Base-by-base conservation (phyloP, 148 eudicot genomes). In the Simmondsia chinensis region DNA sequence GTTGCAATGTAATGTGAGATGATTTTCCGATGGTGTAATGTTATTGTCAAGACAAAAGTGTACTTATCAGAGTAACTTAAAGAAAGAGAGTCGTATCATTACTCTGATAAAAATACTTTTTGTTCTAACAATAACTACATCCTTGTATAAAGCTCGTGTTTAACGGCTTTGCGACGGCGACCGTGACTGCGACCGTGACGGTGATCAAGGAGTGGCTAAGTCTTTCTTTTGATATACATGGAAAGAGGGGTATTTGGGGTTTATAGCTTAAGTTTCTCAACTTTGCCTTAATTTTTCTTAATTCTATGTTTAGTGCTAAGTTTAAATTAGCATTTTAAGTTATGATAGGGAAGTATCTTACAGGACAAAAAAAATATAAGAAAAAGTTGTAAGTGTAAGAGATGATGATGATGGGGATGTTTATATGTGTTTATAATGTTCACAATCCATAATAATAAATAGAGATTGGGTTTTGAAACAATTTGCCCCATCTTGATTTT, bases 1-100 rank as follows among this genome's bases (percentile, higher is more conserved):
- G 94, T 57, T 88, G 96, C 64, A 68, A 33, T 48, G 70, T 88
- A 57, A 88, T 88, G 96, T 88, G 89, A 88, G 43, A 35, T 13
- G 17, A 25, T 45, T 52, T 26, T 29, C 41, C 5, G 43, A 33
- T 32, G 48, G 45, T 39, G 17, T 30, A 17, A 28, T 6, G 37
- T 9, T 40, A 7, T 16, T 33, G n/a, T n/a, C n/a, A n/a, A n/a
- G n/a, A n/a, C n/a, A n/a, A n/a, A n/a, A n/a, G n/a, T n/a, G n/a
- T n/a, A n/a, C n/a, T n/a, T n/a, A n/a, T n/a, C n/a, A n/a, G n/a
- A n/a, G n/a, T n/a, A n/a, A n/a, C n/a, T n/a, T n/a, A n/a, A n/a
- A n/a, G n/a, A n/a, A n/a, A n/a, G n/a, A n/a, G n/a, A n/a, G n/a
- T n/a, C n/a, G n/a, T n/a, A n/a, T n/a, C n/a, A n/a, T n/a, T n/a